Percentiles rank a stretch among this genome's conserved stretches.
These are phyloP conservation scores for Metarhizium album DNA, from an alignment of 2,329 filamentous ascomycete genomes.

Conservation along the genomic window DNA sequence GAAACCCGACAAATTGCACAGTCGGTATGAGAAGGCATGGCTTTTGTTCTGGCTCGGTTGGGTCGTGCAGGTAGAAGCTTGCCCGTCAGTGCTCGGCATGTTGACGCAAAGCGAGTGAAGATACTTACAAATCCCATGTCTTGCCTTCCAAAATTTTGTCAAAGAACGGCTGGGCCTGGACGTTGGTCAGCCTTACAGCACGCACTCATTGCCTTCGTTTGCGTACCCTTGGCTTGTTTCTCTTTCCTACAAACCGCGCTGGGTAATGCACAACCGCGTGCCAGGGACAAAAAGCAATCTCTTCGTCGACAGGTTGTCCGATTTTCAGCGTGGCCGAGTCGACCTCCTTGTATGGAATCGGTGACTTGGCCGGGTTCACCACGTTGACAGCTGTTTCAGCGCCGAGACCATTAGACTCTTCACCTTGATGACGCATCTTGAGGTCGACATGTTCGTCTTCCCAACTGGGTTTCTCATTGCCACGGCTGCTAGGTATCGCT, in stretches of 20 bases:
- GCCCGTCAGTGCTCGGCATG: not conserved
- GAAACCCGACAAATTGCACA: slow-evolving; percentile 51
- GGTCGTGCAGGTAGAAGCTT: slow-evolving; percentile 58
- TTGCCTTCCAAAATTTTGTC: slow-evolving; percentile 46
- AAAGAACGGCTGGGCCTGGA: slow-evolving; percentile 41
- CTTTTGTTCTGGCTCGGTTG: slow-evolving; percentile 30
- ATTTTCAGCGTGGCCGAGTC: slow-evolving; percentile 14
- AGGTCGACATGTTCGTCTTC: not conserved
- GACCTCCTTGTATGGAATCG: slow-evolving; percentile 4
- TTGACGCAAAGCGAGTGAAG: not conserved
- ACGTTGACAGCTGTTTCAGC: not conserved
- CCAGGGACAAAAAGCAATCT: slow-evolving; percentile 37
- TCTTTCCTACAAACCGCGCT: slow-evolving; percentile 44
- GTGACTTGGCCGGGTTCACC: not conserved
- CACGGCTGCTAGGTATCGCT: not conserved
- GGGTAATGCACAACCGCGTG: slow-evolving; percentile 47
- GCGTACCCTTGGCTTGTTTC: slow-evolving; percentile 36
- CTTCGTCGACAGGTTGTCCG: slow-evolving; percentile 14
- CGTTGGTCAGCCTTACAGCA: not conserved
- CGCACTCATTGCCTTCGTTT: not conserved
- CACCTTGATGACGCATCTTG: not conserved
- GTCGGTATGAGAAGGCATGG: slow-evolving; percentile 59
- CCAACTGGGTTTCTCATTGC: not conserved
- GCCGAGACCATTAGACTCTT: not conserved
- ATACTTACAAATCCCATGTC: slow-evolving; percentile 65